Evolutionary conservation across 495 filamentous ascomycete species (phyloP).

Genomic region (Tuber magnatum): DNA sequence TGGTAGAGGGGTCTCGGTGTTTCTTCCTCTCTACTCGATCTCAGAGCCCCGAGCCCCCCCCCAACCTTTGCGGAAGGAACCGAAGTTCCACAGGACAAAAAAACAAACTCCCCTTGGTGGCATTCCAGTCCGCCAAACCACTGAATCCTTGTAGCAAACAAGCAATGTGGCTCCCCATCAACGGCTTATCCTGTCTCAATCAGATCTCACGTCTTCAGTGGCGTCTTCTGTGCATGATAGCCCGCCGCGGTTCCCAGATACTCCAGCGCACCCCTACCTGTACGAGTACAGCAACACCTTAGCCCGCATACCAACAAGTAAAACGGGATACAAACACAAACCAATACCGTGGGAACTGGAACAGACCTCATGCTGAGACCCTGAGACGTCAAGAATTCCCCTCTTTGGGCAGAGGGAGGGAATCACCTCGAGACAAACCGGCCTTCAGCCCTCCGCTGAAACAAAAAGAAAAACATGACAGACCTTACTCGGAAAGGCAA

Average conservation of each 20-base stretch:
- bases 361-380: no score
- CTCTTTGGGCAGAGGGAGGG: no score
- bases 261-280: background rate
- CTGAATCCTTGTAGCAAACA: background rate
- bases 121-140: background rate
- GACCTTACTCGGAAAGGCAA: no score
- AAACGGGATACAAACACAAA: background rate
- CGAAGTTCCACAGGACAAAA: background rate
- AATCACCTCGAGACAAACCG: no score
- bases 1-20: background rate
- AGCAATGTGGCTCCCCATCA: background rate
- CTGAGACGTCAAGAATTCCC: no score
- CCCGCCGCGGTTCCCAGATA: background rate
- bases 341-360: no score
- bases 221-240: background rate
- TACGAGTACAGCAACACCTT: background rate
- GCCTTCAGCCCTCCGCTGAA: no score
- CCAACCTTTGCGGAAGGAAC: background rate
- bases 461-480: no score
- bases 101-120: background rate
- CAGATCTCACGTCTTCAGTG: background rate
- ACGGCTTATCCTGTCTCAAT: background rate
- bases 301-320: background rate
- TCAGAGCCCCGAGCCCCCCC: background rate
- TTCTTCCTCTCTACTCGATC: background rate